Percentiles rank a stretch among this genome's conserved stretches.
phyloP scores from a whole-genome alignment of 2,329 filamentous ascomycete species.

The Cladophialophora bantiana region DNA sequence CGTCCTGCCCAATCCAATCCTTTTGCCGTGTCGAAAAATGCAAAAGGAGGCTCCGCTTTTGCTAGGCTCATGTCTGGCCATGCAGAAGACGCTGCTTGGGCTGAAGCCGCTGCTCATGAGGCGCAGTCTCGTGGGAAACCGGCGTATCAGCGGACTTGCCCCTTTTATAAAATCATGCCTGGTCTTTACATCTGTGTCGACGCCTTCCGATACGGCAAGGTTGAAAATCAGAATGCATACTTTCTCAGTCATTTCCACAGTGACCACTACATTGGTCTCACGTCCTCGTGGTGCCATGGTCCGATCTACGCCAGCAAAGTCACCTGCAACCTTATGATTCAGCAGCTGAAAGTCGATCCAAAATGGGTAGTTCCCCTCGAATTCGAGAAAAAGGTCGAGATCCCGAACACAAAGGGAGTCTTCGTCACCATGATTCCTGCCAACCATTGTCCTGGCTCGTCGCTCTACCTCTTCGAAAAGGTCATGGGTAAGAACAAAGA shows the following conservation, averaged over 20 bases:
- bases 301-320: conserved; percentile 96
- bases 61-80: conserved; percentile 91
- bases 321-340: conserved; percentile 86
- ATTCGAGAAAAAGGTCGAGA: conserved; percentile 79
- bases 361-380: conserved; percentile 86
- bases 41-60: conserved; percentile 73
- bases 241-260: conserved; percentile 98
- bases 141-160: conserved; percentile 87
- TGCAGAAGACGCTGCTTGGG: conserved; percentile 90
- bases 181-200: conserved; percentile 93
- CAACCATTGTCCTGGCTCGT: conserved; percentile 96
- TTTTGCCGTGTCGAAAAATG: conserved; percentile 62
- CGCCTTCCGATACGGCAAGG: conserved; percentile 92
- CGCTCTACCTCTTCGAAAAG: conserved; percentile 92
- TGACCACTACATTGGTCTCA: conserved; percentile 93
- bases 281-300: conserved; percentile 86
- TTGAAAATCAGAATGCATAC: conserved; percentile 90
- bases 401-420: conserved; percentile 82
- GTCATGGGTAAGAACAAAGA: conserved; percentile 65
- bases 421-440: conserved; percentile 93
- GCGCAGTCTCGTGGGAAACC: conserved; percentile 80
- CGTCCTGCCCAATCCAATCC: conserved; percentile 83
- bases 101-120: conserved; percentile 81
- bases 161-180: conserved; percentile 98
- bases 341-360: conserved; percentile 82